Evolutionary conservation across 1,139 yeast genomes (phyloP), one percentile per base, ranked within the genome.

Genomic region (Blastobotrys raffinosifermentans): DNA sequence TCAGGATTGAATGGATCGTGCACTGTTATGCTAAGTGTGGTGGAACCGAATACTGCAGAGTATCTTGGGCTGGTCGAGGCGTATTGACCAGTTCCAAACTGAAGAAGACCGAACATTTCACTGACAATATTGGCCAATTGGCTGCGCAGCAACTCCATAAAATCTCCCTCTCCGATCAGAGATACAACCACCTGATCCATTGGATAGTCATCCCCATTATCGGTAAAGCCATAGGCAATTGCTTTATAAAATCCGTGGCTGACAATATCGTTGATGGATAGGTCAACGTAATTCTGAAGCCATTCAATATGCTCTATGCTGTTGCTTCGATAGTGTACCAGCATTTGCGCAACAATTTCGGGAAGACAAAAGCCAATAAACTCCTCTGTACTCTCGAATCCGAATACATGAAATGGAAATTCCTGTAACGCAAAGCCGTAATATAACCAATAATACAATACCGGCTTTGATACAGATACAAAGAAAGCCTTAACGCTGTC

Each of bases 361-460:
- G 22, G 34, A 19, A 45, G 55, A 43, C 66, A 63, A 2, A 55
- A 55, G 2, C 41, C 33, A 11, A 56, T 44, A 41, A 71, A 70
- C 2, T 53, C 47, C 2, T 39, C 33, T 2, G 43, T 29, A 9
- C 53, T 43, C 2, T 40, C 25, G 39, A 58, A 70, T 0, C 58
- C 68, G 43, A 72, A 67, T 1, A 67, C 43, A 2, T 38, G 31
- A 37, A 38, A 62, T 0, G 77, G 77, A 43, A 73, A 68, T 0
- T 47, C 43, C 0, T 45, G 44, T 16, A 70, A 46, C 5, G 47
- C 41, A 14, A 39, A 39, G 17, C 59, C 58, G 31, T 46, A 52
- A n/a, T 45, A 41, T 53, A 61, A 55, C 76, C 77, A 72, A 22
- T 58, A 59, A 38, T 55, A 60, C 26, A 72, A 51, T 1, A 72